phyloP scores from a whole-genome alignment of 2,329 filamentous ascomycete species.

The Colletotrichum magnum region DNA sequence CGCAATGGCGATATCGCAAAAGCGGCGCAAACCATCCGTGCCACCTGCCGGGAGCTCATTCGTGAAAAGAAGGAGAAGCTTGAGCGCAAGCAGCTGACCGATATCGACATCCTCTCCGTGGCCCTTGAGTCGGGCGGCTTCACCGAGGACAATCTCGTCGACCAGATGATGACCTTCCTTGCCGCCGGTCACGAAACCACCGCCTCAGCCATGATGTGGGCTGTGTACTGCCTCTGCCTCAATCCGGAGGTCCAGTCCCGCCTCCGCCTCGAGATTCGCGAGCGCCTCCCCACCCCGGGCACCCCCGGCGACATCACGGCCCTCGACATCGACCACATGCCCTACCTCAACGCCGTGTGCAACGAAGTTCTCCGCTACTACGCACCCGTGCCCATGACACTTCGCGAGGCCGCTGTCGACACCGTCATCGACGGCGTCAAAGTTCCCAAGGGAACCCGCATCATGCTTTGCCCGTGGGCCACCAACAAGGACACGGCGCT shows the following conservation, averaged over 20 bases:
- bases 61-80: constrained; percentile 74
- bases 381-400: constrained; percentile 78
- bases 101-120: constrained; percentile 84
- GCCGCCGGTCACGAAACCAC: constrained; percentile 88
- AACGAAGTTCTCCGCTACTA: constrained; percentile 83
- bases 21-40: constrained; percentile 72
- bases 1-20: constrained; percentile 76
- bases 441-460: constrained; percentile 78
- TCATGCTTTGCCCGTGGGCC: constrained; percentile 76
- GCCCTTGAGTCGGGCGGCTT: constrained; percentile 84
- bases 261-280: constrained; percentile 78
- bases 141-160: constrained; percentile 83
- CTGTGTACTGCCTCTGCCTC: constrained; percentile 76
- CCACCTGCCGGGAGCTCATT: constrained; percentile 78
- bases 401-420: constrained; percentile 75
- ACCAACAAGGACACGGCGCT: constrained; percentile 77
- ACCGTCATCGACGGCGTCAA: constrained; percentile 75
- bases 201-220: constrained; percentile 82
- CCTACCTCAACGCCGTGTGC: constrained; percentile 85
- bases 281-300: constrained; percentile 67
- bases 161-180: constrained; percentile 93
- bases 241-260: constrained; percentile 75
- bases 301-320: constrained; percentile 60
- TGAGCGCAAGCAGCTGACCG: constrained; percentile 62
- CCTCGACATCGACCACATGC: constrained; percentile 77